Evolutionary conservation across 164 flowering plant genomes (phyloP).

Genomic region (Sextonia rubra): DNA sequence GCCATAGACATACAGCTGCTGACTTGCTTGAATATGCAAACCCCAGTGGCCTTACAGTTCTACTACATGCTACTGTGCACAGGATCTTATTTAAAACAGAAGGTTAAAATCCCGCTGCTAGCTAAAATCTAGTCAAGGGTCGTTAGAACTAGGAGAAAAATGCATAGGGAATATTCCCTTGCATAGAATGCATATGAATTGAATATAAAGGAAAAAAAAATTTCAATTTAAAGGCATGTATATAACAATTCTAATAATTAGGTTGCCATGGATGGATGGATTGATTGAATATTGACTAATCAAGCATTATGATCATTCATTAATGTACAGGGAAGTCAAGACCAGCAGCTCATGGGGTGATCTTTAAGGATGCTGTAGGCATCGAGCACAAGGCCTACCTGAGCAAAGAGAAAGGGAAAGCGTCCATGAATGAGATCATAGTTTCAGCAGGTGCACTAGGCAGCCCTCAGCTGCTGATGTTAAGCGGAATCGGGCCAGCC

Average conservation of each 20-base stretch:
- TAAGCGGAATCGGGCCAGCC: constrained; percentile 14
- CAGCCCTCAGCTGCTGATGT: constrained; percentile 77
- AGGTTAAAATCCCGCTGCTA: constrained; percentile 22
- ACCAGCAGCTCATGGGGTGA: constrained; percentile 52
- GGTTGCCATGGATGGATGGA: background rate
- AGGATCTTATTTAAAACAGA: constrained; percentile 38
- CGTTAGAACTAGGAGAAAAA: no score
- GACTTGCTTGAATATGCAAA: constrained; percentile 68
- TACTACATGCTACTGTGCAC: constrained; percentile 55
- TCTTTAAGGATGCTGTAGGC: constrained; percentile 40
- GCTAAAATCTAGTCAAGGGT: no score
- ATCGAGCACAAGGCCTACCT: constrained; percentile 42
- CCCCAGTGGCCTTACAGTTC: constrained; percentile 39
- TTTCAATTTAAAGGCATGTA: no score
- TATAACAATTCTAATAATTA: background rate
- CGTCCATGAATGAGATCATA: constrained; percentile 42
- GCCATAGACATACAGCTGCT: constrained; percentile 72
- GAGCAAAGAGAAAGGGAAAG: background rate
- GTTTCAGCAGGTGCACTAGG: constrained; percentile 71
- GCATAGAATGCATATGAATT: no score
- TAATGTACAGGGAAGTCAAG: constrained; percentile 23
- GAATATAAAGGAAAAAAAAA: no score
- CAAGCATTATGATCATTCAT: background rate
- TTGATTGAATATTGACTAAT: background rate
- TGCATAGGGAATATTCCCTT: no score